A percentile compares a stretch with the other conserved stretches of the same genome.
These are phyloP conservation scores for Ascosphaera apis DNA, from an alignment of 2,329 filamentous ascomycete species.

Conservation along the genomic window DNA sequence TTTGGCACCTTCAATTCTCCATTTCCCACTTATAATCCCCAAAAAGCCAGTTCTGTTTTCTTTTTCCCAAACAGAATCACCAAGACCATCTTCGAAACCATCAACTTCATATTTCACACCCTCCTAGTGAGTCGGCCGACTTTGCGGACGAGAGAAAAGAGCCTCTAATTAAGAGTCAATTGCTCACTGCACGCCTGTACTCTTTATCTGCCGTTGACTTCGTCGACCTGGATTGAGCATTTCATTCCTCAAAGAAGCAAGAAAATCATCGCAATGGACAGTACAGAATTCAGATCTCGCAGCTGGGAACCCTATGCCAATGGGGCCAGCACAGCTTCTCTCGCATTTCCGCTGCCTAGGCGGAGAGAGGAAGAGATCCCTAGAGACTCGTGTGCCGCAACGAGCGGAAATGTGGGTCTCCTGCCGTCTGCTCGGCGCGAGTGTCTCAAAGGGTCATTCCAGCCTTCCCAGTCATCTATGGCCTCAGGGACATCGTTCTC, in stretches of 20 bases:
- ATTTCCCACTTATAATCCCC: not conserved
- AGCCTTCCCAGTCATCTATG: slow-evolving; percentile 22
- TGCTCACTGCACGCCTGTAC: not conserved
- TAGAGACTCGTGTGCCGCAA: not conserved
- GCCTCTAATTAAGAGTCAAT: not conserved
- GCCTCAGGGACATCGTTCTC: slow-evolving; percentile 15
- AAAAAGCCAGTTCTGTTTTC: not conserved
- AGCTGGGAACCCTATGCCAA: not conserved
- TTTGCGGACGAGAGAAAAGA: not conserved
- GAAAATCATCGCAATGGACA: not conserved
- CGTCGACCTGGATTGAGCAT: not conserved
- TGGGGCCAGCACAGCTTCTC: not conserved
- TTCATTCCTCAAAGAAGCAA: not conserved
- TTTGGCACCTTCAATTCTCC: not conserved
- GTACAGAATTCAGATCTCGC: not conserved
- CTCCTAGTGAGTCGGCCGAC: too few relatives aligned
- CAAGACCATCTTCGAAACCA: not conserved
- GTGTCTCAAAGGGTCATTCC: slow-evolving; percentile 5
- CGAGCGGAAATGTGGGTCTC: slow-evolving; percentile 1
- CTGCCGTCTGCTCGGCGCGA: slow-evolving; percentile 1
- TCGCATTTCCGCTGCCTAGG: slow-evolving; percentile 3
- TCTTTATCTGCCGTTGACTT: not conserved
- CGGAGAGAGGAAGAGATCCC: slow-evolving; percentile 1
- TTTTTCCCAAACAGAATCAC: not conserved
- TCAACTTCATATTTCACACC: not conserved